Conservation (phyloP, 2,329 filamentous ascomycete species). For the Zasmidium citrigriseum region DNA sequence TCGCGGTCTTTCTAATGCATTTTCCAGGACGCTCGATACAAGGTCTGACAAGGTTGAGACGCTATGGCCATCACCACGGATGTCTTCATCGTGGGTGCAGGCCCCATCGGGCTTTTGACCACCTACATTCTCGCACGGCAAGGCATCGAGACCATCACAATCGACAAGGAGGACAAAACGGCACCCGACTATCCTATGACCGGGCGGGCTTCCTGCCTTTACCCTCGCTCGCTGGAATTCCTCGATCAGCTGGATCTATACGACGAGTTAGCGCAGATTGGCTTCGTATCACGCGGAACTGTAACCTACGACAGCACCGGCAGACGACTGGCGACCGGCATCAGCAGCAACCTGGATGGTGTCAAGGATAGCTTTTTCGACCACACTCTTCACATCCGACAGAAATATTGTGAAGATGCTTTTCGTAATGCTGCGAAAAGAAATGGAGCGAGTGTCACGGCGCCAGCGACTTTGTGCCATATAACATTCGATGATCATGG, state of each 20-base stretch:
- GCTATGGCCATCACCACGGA: neutral
- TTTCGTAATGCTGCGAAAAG: slow-evolving; percentile 44
- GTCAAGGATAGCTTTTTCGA: slow-evolving; percentile 45
- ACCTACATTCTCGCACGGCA: slow-evolving; percentile 50
- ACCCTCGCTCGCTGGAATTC: slow-evolving; percentile 53
- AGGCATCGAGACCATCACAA: slow-evolving; percentile 46
- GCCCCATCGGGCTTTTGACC: slow-evolving; percentile 38
- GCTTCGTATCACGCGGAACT: slow-evolving; percentile 52
- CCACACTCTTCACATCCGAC: slow-evolving; percentile 55
- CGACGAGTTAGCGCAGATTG: slow-evolving; percentile 52
- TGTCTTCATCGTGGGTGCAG: slow-evolving; percentile 18
- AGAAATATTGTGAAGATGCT: slow-evolving; percentile 58
- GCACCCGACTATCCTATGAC: slow-evolving; percentile 47
- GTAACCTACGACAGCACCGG: slow-evolving; percentile 53
- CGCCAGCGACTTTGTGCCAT: slow-evolving; percentile 40
- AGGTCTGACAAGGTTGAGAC: neutral
- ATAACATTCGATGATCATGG: slow-evolving; percentile 37
- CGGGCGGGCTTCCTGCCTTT: slow-evolving; percentile 57
- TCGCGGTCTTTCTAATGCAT: too few relatives aligned
- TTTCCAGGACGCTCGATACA: neutral
- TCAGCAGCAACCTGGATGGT: slow-evolving; percentile 41
- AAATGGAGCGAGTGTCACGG: slow-evolving; percentile 39
- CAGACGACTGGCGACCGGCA: slow-evolving; percentile 29
- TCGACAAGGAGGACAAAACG: slow-evolving; percentile 53
- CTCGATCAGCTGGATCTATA: slow-evolving; percentile 54